A percentile compares a stretch with the other conserved stretches of the same genome.
Evolutionary conservation across 176 grass and related monocot genomes (phyloP).

Genomic region (Ensete ventricosum): DNA sequence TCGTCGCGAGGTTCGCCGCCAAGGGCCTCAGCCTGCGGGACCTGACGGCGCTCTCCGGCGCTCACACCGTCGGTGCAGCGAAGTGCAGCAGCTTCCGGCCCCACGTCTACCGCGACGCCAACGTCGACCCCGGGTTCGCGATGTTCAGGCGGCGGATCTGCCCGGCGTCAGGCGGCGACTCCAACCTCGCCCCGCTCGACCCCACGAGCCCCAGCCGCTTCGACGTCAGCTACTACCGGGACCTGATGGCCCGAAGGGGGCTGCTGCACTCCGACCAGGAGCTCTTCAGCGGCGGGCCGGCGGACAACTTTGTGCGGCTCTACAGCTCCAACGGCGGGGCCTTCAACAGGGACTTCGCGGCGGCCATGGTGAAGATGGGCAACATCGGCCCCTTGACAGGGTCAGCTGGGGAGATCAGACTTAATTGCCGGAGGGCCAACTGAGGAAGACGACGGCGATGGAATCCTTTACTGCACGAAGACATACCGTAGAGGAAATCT

Average conservation of each 20-base stretch:
- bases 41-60: conserved; percentile 3
- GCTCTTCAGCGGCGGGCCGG: conserved; percentile 2
- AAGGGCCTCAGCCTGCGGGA: conserved; percentile 9
- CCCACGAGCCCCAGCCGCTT: neutral
- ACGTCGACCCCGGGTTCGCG: conserved; percentile 11
- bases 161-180: neutral
- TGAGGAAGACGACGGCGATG: neutral
- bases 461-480: too few species aligned
- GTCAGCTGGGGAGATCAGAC: neutral
- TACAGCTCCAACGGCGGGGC: neutral
- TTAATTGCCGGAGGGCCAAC: neutral
- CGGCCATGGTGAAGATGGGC: conserved; percentile 12
- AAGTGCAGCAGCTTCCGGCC: neutral
- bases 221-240: neutral
- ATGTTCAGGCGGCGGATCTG: neutral
- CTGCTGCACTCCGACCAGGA: conserved; percentile 20
- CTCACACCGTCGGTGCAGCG: neutral
- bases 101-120: neutral
- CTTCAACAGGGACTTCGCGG: neutral
- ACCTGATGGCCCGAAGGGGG: conserved; percentile 1
- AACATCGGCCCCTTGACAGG: neutral
- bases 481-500: too few species aligned
- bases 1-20: neutral
- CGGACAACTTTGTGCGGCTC: neutral
- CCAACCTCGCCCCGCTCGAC: neutral